Evolutionary conservation across 129 eudicot species (phyloP).

Genomic region (Escallonia rubra): DNA sequence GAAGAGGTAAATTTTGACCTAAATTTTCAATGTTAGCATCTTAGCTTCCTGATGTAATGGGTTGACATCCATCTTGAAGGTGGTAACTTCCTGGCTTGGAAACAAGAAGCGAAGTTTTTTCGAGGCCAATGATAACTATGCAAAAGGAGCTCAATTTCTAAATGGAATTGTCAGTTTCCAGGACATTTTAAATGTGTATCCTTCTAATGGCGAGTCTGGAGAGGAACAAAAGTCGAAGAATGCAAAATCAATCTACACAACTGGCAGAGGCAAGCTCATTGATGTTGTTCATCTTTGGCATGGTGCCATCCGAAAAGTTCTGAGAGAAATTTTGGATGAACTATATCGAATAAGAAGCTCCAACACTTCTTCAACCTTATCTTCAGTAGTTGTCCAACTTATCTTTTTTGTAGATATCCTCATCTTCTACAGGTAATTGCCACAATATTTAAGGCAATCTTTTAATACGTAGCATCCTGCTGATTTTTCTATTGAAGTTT

Average conservation of each 20-base stretch:
- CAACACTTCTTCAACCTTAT: conserved; percentile 36
- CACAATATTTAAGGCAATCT: background rate
- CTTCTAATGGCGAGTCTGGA: conserved; percentile 20
- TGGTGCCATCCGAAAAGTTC: conserved; percentile 47
- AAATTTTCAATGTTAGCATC: background rate
- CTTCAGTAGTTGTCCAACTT: conserved; percentile 53
- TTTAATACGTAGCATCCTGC: no score
- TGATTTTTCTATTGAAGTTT: background rate
- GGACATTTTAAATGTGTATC: conserved; percentile 36
- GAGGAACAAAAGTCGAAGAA: conserved; percentile 25
- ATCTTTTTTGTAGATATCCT: conserved; percentile 69
- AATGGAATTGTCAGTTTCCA: conserved; percentile 37
- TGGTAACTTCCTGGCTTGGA: conserved; percentile 71
- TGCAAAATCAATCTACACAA: conserved; percentile 13
- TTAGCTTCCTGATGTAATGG: conserved; percentile 9
- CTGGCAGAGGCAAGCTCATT: conserved; percentile 30
- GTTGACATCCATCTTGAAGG: conserved; percentile 41
- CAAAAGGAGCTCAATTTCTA: conserved; percentile 43
- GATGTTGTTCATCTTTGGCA: conserved; percentile 69
- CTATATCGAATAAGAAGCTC: conserved; percentile 46
- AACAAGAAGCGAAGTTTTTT: conserved; percentile 23
- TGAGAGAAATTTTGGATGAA: conserved; percentile 47
- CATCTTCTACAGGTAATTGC: conserved; percentile 69
- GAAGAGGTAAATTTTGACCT: conserved; percentile 55
- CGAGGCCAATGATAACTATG: conserved; percentile 25